Percentiles rank a stretch among this genome's conserved stretches.
These are phyloP conservation scores for Diutina scorzettiae DNA, from an alignment of 1,139 yeast genomes.

Conservation along the genomic window DNA sequence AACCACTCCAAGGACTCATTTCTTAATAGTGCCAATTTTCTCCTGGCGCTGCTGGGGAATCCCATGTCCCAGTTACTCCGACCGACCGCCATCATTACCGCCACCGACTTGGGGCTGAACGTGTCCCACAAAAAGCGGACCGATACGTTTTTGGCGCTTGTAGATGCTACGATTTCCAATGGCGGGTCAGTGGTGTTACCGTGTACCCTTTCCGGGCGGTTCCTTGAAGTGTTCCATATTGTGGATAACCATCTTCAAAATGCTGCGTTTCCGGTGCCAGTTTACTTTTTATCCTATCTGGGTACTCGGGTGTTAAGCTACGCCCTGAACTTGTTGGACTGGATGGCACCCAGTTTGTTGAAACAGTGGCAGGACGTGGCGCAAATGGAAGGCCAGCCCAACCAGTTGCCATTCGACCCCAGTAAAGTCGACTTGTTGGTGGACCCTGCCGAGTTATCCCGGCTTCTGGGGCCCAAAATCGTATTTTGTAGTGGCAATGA, in stretches of 20 bases:
- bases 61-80: conserved; percentile 56
- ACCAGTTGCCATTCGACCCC: conserved; percentile 63
- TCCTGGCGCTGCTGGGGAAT: conserved; percentile 31
- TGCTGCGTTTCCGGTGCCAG: conserved; percentile 38
- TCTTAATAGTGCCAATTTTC: conserved; percentile 66
- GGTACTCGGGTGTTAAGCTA: conserved; percentile 71
- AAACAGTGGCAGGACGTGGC: conserved; percentile 62
- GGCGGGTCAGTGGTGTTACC: conserved; percentile 78
- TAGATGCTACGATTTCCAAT: conserved; percentile 53
- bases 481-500: conserved; percentile 73
- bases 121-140: conserved; percentile 54
- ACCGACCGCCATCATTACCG: conserved; percentile 79
- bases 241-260: conserved; percentile 44
- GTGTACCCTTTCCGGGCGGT: conserved; percentile 71
- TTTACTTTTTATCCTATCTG: conserved; percentile 63
- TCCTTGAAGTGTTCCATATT: conserved; percentile 65
- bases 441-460: conserved; percentile 45
- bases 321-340: conserved; percentile 84
- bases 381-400: conserved; percentile 13
- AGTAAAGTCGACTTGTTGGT: conserved; percentile 44
- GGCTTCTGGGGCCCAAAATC: conserved; percentile 61
- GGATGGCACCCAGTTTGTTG: conserved; percentile 80
- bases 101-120: conserved; percentile 58
- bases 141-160: conserved; percentile 50
- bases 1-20: conserved; percentile 86